Base-by-base conservation (phyloP, 495 filamentous ascomycete species). In the Margaritispora aquatica region DNA sequence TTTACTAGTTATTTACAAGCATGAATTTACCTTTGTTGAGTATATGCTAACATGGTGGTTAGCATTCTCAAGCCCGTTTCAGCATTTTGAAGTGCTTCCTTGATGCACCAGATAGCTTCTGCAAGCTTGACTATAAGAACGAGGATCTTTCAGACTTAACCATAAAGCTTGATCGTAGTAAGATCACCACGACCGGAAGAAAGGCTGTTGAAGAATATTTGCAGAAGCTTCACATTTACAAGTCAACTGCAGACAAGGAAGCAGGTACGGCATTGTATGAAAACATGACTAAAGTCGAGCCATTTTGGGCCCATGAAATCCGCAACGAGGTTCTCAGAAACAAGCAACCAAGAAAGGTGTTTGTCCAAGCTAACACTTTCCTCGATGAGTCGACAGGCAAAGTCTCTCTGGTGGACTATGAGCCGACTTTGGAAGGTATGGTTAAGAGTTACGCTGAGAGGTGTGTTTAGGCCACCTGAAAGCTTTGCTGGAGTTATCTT, bases 21-120 rank as follows among this genome's bases (percentile, higher is more conserved):
- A n/a, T n/a, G n/a, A n/a, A n/a, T n/a, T n/a, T n/a, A n/a, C n/a
- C n/a, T n/a, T n/a, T n/a, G n/a, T n/a, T n/a, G n/a, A n/a, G n/a
- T n/a, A n/a, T n/a, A n/a, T n/a, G n/a, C n/a, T n/a, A n/a, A n/a
- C n/a, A n/a, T n/a, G n/a, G n/a, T n/a, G n/a, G n/a, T n/a, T n/a
- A n/a, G n/a, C 93, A 98, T 66, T 95, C 90, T 78, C 92, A 97
- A 74, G 94, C 94, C 2, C 88, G 94, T 17, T 97, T 92, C 74
- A 87, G 85, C 60, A 98, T 97, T 67, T 74, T 98, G 34, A 80
- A 86, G 61, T 87, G 85, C 29, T 96, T 97, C 84, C 80, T 97
- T n/a, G 77, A 81, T 34, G 91, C 91, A 1, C 90, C 87, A 4
- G 80, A 86, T 54, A 82, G 85, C 57, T 97, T 98, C 68, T 88